phyloP scores from a whole-genome alignment of 2,329 filamentous ascomycete genomes.

The Cladorrhinum sp. region DNA sequence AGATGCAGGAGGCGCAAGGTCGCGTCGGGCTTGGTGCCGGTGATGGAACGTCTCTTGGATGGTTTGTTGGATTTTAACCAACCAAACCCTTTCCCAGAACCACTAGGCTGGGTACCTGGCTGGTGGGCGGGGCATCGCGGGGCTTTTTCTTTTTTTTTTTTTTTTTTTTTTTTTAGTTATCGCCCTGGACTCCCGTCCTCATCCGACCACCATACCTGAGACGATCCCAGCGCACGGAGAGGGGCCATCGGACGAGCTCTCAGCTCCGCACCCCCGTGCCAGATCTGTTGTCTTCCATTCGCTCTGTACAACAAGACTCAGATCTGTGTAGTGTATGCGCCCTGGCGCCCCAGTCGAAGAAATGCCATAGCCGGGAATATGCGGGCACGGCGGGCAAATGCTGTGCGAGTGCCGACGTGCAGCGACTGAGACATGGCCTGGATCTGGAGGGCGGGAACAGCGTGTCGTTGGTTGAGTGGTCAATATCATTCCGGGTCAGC shows the following conservation, averaged over 20 bases:
- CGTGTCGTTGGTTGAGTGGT: not conserved
- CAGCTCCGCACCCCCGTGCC: slow-evolving; percentile 2
- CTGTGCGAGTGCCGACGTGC: not conserved
- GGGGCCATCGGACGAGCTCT: not conserved
- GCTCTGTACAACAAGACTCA: not conserved
- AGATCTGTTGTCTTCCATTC: slow-evolving; percentile 4
- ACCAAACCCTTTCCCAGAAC: slow-evolving; percentile 11
- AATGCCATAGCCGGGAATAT: not conserved
- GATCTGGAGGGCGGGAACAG: not conserved
- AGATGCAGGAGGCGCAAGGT: not conserved
- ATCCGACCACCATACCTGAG: slow-evolving; percentile 15
- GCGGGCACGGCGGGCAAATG: not conserved
- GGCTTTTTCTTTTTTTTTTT: not conserved
- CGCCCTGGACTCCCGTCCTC: slow-evolving; percentile 8
- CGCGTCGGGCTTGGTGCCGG: not conserved
- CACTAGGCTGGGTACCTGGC: not conserved
- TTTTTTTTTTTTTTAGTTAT: not conserved
- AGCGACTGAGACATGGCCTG: not conserved
- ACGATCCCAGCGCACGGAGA: slow-evolving; percentile 8
- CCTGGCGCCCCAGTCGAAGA: not conserved
- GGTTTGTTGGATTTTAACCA: slow-evolving; percentile 4
- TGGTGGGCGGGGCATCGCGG: not conserved
- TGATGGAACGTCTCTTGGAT: not conserved
- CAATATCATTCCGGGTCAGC: not conserved
- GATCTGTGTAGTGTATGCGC: not conserved